Evolutionary conservation across 768 basidiomycete genomes (phyloP).

Genomic region (Macrocybe gigantea): DNA sequence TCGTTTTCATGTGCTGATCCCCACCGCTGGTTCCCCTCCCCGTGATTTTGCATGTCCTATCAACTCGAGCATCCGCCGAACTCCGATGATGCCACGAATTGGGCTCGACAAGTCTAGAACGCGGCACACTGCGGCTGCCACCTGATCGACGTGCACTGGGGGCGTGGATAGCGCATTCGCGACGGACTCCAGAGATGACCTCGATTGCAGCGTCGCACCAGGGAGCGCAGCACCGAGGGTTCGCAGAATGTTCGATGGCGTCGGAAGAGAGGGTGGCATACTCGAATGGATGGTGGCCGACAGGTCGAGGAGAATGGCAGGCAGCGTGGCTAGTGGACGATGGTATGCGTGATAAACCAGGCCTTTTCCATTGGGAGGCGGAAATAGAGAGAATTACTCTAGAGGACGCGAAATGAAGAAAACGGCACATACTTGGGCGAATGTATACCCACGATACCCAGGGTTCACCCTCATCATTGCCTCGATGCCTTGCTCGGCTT

Average conservation of each 20-base stretch:
- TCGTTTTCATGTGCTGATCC: slow-evolving; percentile 1
- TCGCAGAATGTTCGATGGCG: slow-evolving; percentile 60
- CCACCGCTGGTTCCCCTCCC: slow-evolving; percentile 29
- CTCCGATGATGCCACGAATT: slow-evolving; percentile 62
- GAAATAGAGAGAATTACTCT: neutral
- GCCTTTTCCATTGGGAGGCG: slow-evolving; percentile 38
- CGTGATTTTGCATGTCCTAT: slow-evolving; percentile 34
- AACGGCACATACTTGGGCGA: slow-evolving; percentile 69
- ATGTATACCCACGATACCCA: slow-evolving; percentile 71
- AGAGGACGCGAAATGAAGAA: slow-evolving; percentile 1
- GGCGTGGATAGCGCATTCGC: slow-evolving; percentile 80
- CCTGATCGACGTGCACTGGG: slow-evolving; percentile 94
- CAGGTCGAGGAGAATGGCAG: slow-evolving; percentile 78
- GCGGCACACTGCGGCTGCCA: slow-evolving; percentile 77
- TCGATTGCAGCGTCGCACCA: slow-evolving; percentile 8
- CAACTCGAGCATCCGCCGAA: slow-evolving; percentile 67
- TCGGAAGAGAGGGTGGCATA: slow-evolving; percentile 50
- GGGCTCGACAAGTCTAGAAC: slow-evolving; percentile 45
- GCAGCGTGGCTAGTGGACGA: slow-evolving; percentile 82
- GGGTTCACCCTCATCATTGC: slow-evolving; percentile 38
- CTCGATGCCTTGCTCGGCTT: slow-evolving; percentile 74
- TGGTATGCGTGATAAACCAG: slow-evolving; percentile 95
- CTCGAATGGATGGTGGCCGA: slow-evolving; percentile 68
- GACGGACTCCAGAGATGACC: slow-evolving; percentile 54
- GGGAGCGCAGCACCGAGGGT: slow-evolving; percentile 34